These are phyloP conservation scores for Saccharomyces hybrid DNA, from an alignment of 1,139 yeast species.

Conservation along the genomic window DNA sequence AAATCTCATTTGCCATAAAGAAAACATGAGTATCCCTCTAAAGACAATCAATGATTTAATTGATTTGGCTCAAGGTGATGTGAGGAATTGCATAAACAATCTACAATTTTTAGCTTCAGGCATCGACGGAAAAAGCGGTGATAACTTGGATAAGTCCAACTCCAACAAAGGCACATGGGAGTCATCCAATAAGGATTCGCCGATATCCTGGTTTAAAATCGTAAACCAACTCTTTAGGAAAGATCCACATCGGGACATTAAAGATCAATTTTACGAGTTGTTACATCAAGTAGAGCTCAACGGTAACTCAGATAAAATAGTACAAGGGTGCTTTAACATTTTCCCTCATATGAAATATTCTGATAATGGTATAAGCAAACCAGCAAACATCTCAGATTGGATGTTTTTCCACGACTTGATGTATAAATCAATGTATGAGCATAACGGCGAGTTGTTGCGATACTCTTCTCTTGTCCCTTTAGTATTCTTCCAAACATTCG, in stretches of 20 bases:
- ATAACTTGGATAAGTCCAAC: constrained; percentile 13
- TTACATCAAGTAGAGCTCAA: constrained; percentile 42
- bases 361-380: constrained; percentile 60
- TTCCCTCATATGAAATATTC: constrained; percentile 51
- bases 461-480: constrained; percentile 54
- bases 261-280: constrained; percentile 42
- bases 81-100: constrained; percentile 77
- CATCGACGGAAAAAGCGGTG: constrained; percentile 16
- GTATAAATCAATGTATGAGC: constrained; percentile 38
- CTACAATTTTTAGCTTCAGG: constrained; percentile 49
- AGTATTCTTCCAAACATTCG: constrained; percentile 58
- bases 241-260: constrained; percentile 37
- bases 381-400: constrained; percentile 70
- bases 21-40: constrained; percentile 35
- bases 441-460: constrained; percentile 43
- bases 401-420: constrained; percentile 55
- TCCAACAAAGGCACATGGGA: constrained; percentile 17
- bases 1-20: constrained; percentile 42
- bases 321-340: constrained; percentile 64
- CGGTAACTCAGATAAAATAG: constrained; percentile 52
- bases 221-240: constrained; percentile 49
- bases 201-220: constrained; percentile 51
- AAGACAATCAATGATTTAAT: constrained; percentile 49
- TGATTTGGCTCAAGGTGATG: constrained; percentile 70
- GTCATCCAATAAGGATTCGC: constrained; percentile 42